Evolutionary conservation across 306 rosid genomes (phyloP).

Genomic region (Prosopis cineraria): DNA sequence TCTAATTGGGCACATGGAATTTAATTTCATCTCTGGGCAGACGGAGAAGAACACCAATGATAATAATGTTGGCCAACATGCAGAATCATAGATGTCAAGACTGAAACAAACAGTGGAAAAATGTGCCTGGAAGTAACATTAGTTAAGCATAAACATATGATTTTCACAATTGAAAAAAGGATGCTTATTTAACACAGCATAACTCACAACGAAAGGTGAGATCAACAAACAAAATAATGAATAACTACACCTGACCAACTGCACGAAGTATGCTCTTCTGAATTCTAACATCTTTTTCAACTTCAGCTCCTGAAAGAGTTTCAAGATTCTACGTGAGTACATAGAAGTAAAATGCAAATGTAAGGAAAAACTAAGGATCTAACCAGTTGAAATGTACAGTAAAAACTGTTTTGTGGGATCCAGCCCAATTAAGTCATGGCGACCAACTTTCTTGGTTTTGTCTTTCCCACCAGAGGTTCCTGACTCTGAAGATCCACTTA

Average conservation of each 20-base stretch:
- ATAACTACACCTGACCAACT: conserved; percentile 73
- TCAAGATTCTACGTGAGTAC: conserved; percentile 35
- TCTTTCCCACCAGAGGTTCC: conserved; percentile 92
- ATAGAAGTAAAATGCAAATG: conserved; percentile 12
- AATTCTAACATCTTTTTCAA: conserved; percentile 85
- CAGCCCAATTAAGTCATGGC: conserved; percentile 84
- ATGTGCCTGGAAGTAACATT: conserved; percentile 22
- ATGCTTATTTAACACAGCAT: neutral
- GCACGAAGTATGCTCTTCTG: conserved; percentile 86
- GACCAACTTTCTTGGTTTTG: conserved; percentile 81
- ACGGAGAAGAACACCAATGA: conserved; percentile 24
- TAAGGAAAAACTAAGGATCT: conserved; percentile 30
- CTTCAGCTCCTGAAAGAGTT: conserved; percentile 70
- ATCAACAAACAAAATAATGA: neutral
- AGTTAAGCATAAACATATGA: conserved; percentile 1
- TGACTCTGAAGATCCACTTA: conserved; percentile 80
- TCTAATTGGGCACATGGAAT: neutral
- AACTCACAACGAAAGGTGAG: conserved; percentile 4
- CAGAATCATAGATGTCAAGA: conserved; percentile 9
- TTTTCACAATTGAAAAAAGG: conserved; percentile 23
- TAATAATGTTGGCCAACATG: conserved; percentile 5
- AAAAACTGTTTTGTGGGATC: conserved; percentile 87
- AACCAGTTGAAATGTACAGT: conserved; percentile 88
- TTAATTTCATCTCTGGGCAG: conserved; percentile 23
- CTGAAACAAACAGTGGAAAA: neutral